A percentile compares a stretch with the other conserved stretches of the same genome.
Evolutionary conservation across 1,284 basidiomycete genomes (phyloP).

Genomic region (Heterobasidion parviporum): DNA sequence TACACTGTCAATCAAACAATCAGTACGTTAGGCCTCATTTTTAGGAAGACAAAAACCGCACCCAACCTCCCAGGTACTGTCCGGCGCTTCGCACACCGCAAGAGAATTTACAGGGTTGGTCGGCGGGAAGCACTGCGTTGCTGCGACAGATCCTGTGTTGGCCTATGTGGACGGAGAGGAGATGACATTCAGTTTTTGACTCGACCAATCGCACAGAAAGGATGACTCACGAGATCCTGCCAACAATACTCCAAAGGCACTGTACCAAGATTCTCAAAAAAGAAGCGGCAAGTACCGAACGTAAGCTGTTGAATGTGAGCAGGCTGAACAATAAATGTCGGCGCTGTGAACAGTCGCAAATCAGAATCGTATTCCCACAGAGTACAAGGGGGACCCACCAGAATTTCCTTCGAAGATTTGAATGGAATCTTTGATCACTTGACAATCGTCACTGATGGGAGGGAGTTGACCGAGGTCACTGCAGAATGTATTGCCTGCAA

Average conservation of each 20-base stretch:
- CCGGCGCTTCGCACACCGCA: constrained; percentile 13
- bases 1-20: too few species aligned
- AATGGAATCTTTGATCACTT: constrained; percentile 17
- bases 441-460: constrained; percentile 19
- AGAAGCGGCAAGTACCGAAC: constrained; percentile 21
- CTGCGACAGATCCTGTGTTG: constrained; percentile 13
- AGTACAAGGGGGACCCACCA: constrained; percentile 5
- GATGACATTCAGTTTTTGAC: not conserved
- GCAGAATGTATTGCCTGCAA: constrained; percentile 13
- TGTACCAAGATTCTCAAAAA: constrained; percentile 18
- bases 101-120: constrained; percentile 15
- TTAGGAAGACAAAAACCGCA: not conserved
- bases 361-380: too few species aligned
- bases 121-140: constrained; percentile 17
- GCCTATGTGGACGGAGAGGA: constrained; percentile 7
- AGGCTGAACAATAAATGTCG: constrained; percentile 18
- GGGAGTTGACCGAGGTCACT: constrained; percentile 15
- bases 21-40: too few species aligned
- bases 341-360: constrained; percentile 7
- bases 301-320: constrained; percentile 17
- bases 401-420: constrained; percentile 15
- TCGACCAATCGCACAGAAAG: not conserved
- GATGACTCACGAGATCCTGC: constrained; percentile 1
- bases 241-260: constrained; percentile 18
- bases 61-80: constrained; percentile 15